These are phyloP conservation scores for Neurospora sp. DNA, from an alignment of 495 filamentous ascomycete genomes.

Conservation along the genomic window DNA sequence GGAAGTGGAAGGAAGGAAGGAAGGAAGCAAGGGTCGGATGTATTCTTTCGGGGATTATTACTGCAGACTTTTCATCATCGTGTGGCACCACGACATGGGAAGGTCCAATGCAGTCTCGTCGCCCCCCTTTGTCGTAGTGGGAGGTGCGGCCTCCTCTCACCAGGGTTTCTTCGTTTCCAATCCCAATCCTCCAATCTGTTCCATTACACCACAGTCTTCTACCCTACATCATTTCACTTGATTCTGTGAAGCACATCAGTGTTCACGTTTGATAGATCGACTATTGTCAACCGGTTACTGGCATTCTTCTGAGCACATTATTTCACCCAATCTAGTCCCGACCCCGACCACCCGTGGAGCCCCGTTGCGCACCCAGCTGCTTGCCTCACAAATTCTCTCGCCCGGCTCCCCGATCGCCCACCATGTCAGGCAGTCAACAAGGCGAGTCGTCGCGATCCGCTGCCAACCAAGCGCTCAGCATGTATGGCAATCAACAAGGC, in stretches of 20 bases:
- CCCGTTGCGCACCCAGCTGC: background rate
- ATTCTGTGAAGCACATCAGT: background rate
- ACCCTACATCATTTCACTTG: background rate
- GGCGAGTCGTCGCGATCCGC: background rate
- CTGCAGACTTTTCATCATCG: background rate
- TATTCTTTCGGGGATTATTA: background rate
- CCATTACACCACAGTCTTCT: background rate
- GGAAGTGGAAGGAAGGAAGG: too few relatives aligned
- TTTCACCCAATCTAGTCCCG: background rate
- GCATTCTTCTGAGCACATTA: background rate
- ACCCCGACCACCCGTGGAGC: background rate
- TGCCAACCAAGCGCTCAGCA: background rate
- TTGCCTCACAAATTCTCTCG: background rate
- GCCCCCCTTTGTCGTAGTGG: background rate
- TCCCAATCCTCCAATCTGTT: background rate
- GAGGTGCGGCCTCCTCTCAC: background rate
- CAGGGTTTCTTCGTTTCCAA: background rate
- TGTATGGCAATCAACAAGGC: background rate
- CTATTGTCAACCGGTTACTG: background rate
- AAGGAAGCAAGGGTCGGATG: background rate
- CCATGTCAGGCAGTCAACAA: background rate
- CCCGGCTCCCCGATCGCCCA: background rate
- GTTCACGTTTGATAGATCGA: background rate
- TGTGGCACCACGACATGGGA: background rate
- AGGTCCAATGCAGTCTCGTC: background rate